A percentile compares a stretch with the other conserved stretches of the same genome.
These are phyloP conservation scores for Zymoseptoria passerinii DNA, from an alignment of 2,329 filamentous ascomycete species.

Conservation along the genomic window DNA sequence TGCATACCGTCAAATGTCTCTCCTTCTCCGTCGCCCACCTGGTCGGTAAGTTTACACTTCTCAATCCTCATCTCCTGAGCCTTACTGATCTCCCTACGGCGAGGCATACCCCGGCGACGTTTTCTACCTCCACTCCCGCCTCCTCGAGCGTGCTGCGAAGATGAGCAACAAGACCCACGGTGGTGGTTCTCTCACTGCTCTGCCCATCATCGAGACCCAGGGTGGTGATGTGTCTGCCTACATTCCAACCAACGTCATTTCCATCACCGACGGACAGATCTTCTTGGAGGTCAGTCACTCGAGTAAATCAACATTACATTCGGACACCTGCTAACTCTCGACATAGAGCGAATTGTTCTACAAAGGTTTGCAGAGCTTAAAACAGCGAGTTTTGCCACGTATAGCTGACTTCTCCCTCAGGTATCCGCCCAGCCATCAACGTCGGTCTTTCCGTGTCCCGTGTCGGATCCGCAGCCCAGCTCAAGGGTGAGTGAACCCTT, in stretches of 20 bases:
- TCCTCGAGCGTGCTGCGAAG: conserved; percentile 98
- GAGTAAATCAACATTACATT: no score
- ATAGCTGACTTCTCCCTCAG: conserved; percentile 81
- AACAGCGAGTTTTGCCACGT: no score
- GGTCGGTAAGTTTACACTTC: no score
- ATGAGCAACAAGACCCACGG: conserved; percentile 85
- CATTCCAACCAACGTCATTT: conserved; percentile 99
- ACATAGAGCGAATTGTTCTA: not conserved
- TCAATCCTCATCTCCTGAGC: no score
- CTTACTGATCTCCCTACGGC: no score
- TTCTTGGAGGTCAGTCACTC: conserved; percentile 82
- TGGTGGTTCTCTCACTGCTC: conserved; percentile 91
- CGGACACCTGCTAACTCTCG: no score
- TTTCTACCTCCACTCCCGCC: conserved; percentile 98
- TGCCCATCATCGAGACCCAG: conserved; percentile 98
- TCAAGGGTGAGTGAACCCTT: conserved; percentile 51
- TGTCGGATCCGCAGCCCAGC: conserved; percentile 98
- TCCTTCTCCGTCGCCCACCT: conserved; percentile 76
- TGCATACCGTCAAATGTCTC: conserved; percentile 81
- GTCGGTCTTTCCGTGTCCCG: conserved; percentile 99
- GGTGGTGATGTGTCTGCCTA: conserved; percentile 99
- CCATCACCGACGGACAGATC: conserved; percentile 98
- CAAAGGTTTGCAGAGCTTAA: no score
- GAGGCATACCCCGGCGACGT: conserved; percentile 54
- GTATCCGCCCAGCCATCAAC: conserved; percentile 99